These are phyloP conservation scores for Biscogniauxia marginata DNA, from an alignment of 2,329 filamentous ascomycete genomes.

Conservation along the genomic window DNA sequence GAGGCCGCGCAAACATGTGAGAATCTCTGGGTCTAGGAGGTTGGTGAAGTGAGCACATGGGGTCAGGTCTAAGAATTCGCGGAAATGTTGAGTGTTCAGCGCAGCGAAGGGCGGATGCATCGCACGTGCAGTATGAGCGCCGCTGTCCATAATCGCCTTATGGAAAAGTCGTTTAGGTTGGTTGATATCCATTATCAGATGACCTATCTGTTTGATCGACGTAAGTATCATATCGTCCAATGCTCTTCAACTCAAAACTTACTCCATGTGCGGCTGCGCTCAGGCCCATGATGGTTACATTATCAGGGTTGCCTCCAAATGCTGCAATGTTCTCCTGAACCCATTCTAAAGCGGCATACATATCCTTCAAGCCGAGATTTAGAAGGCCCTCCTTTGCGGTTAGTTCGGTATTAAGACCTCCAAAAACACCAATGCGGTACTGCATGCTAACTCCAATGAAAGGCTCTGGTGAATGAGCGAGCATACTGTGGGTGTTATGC, in stretches of 20 bases:
- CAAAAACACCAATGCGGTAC: constrained; percentile 53
- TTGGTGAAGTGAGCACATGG: constrained; percentile 25
- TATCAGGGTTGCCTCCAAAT: not conserved
- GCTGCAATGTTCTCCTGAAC: constrained; percentile 47
- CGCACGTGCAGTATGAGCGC: constrained; percentile 31
- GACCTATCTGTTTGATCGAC: constrained; percentile 23
- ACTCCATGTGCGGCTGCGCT: not conserved
- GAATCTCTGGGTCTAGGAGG: constrained; percentile 26
- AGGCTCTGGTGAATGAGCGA: constrained; percentile 45
- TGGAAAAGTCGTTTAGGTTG: constrained; percentile 32
- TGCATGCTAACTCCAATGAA: constrained; percentile 50
- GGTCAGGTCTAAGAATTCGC: constrained; percentile 30
- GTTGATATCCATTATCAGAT: constrained; percentile 34
- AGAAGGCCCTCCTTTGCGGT: constrained; percentile 50
- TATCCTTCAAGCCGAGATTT: constrained; percentile 2
- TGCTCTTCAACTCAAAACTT: not conserved
- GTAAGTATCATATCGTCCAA: not conserved
- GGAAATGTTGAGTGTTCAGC: constrained; percentile 30
- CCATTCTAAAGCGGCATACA: constrained; percentile 45
- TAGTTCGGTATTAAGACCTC: constrained; percentile 54
- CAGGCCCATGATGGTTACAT: not conserved
- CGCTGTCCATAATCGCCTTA: constrained; percentile 34
- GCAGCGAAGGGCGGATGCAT: constrained; percentile 26
- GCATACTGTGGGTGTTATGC: constrained; percentile 51
- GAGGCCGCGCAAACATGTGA: constrained; percentile 24